Percentiles rank a stretch among this genome's conserved stretches.
These are phyloP conservation scores for Crithidia fasciculata DNA, from an alignment of 208 protist species.

Conservation along the genomic window DNA sequence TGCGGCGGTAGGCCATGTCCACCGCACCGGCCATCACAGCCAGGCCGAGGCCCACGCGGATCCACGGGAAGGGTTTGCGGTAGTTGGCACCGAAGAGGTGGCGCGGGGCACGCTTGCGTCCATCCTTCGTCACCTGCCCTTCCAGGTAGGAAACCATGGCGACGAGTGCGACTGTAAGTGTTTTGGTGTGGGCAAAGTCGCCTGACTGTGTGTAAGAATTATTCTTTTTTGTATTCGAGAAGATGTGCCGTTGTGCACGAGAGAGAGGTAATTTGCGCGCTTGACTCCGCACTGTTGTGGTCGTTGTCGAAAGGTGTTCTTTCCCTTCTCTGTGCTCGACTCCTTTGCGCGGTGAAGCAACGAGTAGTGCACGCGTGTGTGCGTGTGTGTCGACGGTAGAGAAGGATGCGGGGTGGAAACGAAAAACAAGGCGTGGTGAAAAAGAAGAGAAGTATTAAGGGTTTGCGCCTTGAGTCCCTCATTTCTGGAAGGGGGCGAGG, in stretches of 20 bases:
- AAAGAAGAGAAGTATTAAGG: neutral
- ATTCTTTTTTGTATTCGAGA: too few species aligned
- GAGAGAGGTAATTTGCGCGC: too few species aligned
- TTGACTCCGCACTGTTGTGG: too few species aligned
- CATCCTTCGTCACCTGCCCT: constrained; percentile 58
- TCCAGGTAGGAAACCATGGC: constrained; percentile 46
- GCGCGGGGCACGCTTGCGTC: constrained; percentile 74
- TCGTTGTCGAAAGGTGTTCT: too few species aligned
- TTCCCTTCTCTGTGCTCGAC: too few species aligned
- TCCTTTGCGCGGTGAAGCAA: too few species aligned
- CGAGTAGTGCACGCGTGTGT: too few species aligned
- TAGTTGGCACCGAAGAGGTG: constrained; percentile 71
- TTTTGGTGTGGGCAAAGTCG: neutral
- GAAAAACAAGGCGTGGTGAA: neutral
- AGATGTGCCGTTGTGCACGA: too few species aligned
- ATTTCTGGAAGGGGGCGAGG: neutral
- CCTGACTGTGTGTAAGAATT: too few species aligned
- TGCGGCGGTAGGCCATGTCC: constrained; percentile 52
- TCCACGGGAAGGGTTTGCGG: constrained; percentile 71
- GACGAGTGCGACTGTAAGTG: neutral
- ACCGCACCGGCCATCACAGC: constrained; percentile 40
- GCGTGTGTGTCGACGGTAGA: too few species aligned
- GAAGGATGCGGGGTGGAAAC: too few species aligned
- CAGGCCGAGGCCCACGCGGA: constrained; percentile 59
- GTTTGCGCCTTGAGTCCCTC: too few species aligned